phyloP scores from a whole-genome alignment of 2,329 filamentous ascomycete genomes.

The Acarospora socialis region DNA sequence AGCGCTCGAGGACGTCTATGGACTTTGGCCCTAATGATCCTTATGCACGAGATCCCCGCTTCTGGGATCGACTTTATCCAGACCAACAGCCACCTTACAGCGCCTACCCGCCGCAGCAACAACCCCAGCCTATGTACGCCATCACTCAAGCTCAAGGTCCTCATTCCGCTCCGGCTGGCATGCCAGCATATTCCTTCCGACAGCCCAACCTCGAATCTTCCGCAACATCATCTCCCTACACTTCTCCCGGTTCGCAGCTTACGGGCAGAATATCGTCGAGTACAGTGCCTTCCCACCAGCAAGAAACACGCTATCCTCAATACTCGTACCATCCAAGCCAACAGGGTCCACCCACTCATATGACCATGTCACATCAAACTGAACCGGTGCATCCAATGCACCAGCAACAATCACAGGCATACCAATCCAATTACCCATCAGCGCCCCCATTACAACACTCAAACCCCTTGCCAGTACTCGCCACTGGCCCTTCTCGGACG shows the following conservation, averaged over 20 bases:
- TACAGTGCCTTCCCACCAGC: slow-evolving; percentile 5
- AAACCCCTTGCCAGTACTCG: background rate
- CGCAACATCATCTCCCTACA: slow-evolving; percentile 9
- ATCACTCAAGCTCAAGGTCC: slow-evolving; percentile 6
- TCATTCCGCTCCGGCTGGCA: slow-evolving; percentile 3
- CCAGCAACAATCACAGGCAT: slow-evolving; percentile 4
- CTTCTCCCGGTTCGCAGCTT: slow-evolving; percentile 7
- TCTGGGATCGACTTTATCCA: slow-evolving; percentile 2
- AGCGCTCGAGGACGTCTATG: slow-evolving; percentile 10
- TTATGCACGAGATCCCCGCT: slow-evolving; percentile 4
- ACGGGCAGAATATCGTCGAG: slow-evolving; percentile 4
- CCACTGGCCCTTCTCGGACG: background rate
- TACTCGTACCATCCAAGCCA: slow-evolving; percentile 8
- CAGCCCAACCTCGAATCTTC: slow-evolving; percentile 9
- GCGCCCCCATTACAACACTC: background rate
- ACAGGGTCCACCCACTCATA: slow-evolving; percentile 4
- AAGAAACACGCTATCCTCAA: slow-evolving; percentile 3
- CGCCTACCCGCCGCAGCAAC: slow-evolving; percentile 3
- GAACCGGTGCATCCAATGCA: slow-evolving; percentile 5
- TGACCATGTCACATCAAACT: slow-evolving; percentile 4
- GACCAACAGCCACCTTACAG: slow-evolving; percentile 5
- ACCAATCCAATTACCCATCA: slow-evolving; percentile 1
- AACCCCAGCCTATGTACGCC: slow-evolving; percentile 1
- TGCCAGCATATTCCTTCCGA: slow-evolving; percentile 7
- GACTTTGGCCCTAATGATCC: slow-evolving; percentile 3